phyloP scores from a whole-genome alignment of 2,329 filamentous ascomycete species.

The Leptographium lundbergii region DNA sequence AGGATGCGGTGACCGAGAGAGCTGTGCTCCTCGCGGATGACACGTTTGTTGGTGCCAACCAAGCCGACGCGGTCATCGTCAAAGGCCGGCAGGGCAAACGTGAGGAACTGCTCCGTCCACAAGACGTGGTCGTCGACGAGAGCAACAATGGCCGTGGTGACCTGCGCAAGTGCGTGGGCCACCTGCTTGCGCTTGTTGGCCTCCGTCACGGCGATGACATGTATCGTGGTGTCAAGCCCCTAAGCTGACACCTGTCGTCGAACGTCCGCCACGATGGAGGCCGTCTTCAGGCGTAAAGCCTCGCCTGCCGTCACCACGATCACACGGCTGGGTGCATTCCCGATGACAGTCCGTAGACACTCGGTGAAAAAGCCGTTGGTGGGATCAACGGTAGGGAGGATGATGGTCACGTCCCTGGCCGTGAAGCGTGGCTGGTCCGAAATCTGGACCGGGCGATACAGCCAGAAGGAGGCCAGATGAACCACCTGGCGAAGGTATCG shows the following conservation, averaged over 20 bases:
- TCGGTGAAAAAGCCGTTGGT: constrained; percentile 25
- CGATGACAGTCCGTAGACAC: constrained; percentile 25
- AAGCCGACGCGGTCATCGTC: constrained; percentile 32
- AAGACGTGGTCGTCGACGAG: constrained; percentile 41
- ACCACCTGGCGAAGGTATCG: constrained; percentile 33
- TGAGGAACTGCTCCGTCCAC: constrained; percentile 31
- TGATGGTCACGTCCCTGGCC: constrained; percentile 31
- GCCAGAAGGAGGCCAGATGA: constrained; percentile 26
- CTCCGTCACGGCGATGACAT: constrained; percentile 18
- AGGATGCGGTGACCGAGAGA: constrained; percentile 23
- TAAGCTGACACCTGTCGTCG: not conserved
- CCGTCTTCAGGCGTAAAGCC: constrained; percentile 13
- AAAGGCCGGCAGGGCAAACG: constrained; percentile 28
- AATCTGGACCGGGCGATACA: constrained; percentile 24
- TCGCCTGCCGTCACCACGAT: constrained; percentile 33
- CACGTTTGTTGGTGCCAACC: constrained; percentile 44
- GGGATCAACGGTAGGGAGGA: constrained; percentile 39
- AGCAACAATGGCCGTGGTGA: constrained; percentile 29
- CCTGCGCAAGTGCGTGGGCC: constrained; percentile 22
- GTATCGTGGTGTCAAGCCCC: constrained; percentile 11
- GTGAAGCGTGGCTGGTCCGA: constrained; percentile 18
- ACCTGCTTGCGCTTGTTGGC: constrained; percentile 39
- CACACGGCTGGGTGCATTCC: constrained; percentile 24
- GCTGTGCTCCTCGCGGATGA: constrained; percentile 23
- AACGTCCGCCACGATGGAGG: constrained; percentile 2